phyloP scores from a whole-genome alignment of 1,139 yeast species.

The Pneumocystis jirovecii region DNA sequence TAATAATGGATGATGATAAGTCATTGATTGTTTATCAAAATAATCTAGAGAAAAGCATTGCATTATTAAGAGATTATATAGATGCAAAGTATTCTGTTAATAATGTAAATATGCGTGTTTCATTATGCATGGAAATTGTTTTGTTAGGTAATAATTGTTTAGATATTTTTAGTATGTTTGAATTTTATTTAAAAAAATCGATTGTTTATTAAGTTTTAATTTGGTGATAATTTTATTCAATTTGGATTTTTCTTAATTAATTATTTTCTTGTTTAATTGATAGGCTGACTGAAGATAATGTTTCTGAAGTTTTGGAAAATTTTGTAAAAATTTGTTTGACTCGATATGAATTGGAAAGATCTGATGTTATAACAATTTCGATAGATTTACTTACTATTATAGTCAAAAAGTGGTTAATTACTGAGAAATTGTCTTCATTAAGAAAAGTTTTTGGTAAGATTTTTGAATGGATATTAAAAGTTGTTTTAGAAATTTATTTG shows the following conservation, averaged over 20 bases:
- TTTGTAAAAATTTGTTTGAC: neutral
- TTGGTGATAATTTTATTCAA: neutral
- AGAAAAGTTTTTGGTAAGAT: neutral
- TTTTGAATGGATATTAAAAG: neutral
- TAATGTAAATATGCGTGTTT: neutral
- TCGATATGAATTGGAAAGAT: neutral
- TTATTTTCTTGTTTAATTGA: neutral
- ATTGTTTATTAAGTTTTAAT: neutral
- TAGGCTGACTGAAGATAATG: neutral
- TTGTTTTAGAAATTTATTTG: neutral
- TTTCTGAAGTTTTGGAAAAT: neutral
- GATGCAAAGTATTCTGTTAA: neutral
- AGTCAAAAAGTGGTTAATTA: neutral
- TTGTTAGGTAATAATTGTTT: neutral
- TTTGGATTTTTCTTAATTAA: neutral
- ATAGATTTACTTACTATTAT: neutral
- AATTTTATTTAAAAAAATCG: neutral
- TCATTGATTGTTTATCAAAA: neutral
- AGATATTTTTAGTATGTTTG: neutral
- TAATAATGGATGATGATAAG: neutral
- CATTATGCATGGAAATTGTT: neutral
- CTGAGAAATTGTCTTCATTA: neutral
- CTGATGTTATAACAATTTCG: neutral
- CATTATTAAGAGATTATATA: neutral
- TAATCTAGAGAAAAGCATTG: neutral